These are phyloP conservation scores for Jackrogersella multiformis DNA, from an alignment of 495 filamentous ascomycete species.

Conservation along the genomic window DNA sequence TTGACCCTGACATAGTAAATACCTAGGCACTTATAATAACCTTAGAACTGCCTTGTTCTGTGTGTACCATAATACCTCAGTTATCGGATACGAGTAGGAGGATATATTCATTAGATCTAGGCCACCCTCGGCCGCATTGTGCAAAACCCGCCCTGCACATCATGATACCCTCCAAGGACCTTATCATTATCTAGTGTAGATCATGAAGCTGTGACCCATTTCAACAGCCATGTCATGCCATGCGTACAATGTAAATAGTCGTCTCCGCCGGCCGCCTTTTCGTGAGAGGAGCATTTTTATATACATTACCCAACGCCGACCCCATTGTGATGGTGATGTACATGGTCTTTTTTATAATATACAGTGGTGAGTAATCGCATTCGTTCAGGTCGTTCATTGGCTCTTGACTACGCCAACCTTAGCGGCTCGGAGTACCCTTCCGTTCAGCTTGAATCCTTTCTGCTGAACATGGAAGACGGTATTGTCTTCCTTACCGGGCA, in stretches of 20 bases:
- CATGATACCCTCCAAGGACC: slow-evolving; percentile 14
- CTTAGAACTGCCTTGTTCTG: slow-evolving; percentile 10
- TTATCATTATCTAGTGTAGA: slow-evolving; percentile 11
- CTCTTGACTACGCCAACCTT: slow-evolving; percentile 92
- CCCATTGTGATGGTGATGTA: slow-evolving; percentile 43
- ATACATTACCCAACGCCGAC: slow-evolving; percentile 50
- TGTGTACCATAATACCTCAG: slow-evolving; percentile 1
- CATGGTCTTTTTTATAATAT: slow-evolving; percentile 36
- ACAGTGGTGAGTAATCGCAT: slow-evolving; percentile 26
- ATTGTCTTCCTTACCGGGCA: slow-evolving; percentile 85
- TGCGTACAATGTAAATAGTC: slow-evolving; percentile 34
- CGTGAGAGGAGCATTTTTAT: slow-evolving; percentile 63
- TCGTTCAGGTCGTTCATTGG: slow-evolving; percentile 46
- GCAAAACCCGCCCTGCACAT: slow-evolving; percentile 18
- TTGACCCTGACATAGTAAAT: not conserved
- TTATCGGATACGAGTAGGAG: slow-evolving; percentile 17
- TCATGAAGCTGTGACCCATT: slow-evolving; percentile 29
- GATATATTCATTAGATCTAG: slow-evolving; percentile 32
- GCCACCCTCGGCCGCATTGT: slow-evolving; percentile 1
- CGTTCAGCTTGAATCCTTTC: slow-evolving; percentile 94
- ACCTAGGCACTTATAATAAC: not conserved
- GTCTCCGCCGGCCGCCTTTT: slow-evolving; percentile 43
- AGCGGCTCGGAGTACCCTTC: slow-evolving; percentile 85
- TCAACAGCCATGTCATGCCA: slow-evolving; percentile 29
- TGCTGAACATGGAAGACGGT: slow-evolving; percentile 91